Evolutionary conservation across 2,329 filamentous ascomycete genomes (phyloP).

Genomic region (Arthrinium phaeospermum): DNA sequence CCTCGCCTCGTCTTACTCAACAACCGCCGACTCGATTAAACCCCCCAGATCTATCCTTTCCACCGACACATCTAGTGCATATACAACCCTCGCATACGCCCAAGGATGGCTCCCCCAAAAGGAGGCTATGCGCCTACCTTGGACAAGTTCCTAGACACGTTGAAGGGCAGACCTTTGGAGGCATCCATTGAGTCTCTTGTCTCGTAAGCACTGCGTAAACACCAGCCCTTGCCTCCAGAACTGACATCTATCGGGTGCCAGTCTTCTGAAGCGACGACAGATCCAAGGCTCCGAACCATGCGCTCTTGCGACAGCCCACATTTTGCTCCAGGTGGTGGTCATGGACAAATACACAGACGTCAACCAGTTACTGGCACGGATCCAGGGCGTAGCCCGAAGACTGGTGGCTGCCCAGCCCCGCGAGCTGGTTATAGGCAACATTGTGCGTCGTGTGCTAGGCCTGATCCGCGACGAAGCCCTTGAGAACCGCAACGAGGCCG

Average conservation of each 20-base stretch:
- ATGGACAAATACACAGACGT: slow-evolving; percentile 80
- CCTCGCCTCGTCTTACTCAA: slow-evolving; percentile 11
- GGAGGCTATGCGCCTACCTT: slow-evolving; percentile 72
- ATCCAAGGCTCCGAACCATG: slow-evolving; percentile 88
- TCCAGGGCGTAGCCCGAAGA: slow-evolving; percentile 78
- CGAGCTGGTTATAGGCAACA: slow-evolving; percentile 93
- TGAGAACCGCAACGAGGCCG: slow-evolving; percentile 72
- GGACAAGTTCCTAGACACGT: slow-evolving; percentile 77
- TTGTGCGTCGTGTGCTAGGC: slow-evolving; percentile 86
- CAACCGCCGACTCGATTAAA: slow-evolving; percentile 23
- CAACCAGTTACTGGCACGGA: slow-evolving; percentile 77
- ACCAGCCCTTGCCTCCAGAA: not conserved
- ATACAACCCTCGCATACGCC: not conserved
- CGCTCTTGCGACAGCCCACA: slow-evolving; percentile 87
- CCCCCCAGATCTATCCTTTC: slow-evolving; percentile 23
- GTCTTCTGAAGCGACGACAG: slow-evolving; percentile 87
- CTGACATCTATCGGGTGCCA: slow-evolving; percentile 40
- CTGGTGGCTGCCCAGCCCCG: slow-evolving; percentile 84
- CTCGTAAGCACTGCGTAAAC: slow-evolving; percentile 62
- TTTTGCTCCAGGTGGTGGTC: slow-evolving; percentile 86
- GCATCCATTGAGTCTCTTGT: slow-evolving; percentile 83
- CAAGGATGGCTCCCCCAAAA: slow-evolving; percentile 61
- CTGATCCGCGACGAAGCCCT: slow-evolving; percentile 91
- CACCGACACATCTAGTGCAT: not conserved
- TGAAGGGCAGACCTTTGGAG: slow-evolving; percentile 78